Conservation (phyloP, 192 early-diverging fungal genomes). For the Backusella tarrabulga region DNA sequence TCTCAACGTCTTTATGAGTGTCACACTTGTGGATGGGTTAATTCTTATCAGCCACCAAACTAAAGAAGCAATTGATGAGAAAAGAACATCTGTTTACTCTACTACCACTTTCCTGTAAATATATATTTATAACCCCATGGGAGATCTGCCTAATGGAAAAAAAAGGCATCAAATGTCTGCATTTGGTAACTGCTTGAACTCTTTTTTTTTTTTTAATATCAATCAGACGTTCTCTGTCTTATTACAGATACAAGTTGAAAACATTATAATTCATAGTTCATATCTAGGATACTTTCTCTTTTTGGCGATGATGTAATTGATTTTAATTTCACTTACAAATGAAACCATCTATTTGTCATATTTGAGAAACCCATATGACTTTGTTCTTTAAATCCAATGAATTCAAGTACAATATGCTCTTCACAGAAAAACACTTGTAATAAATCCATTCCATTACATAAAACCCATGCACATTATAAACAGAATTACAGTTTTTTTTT, state of each 20-base stretch:
- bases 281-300: neutral
- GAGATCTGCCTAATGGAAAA: too few species aligned
- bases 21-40: conserved; percentile 35
- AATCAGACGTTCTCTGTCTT: too few species aligned
- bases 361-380: neutral
- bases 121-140: neutral
- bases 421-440: neutral
- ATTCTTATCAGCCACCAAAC: conserved; percentile 26
- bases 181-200: too few species aligned
- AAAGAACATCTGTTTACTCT: neutral
- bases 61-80: neutral
- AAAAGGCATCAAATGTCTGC: too few species aligned
- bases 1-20: conserved; percentile 32
- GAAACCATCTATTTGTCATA: neutral
- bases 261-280: neutral
- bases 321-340: neutral
- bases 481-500: neutral
- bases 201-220: too few species aligned
- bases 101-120: neutral
- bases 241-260: neutral
- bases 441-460: neutral
- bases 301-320: neutral
- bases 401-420: neutral
- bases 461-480: neutral
- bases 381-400: neutral